Base-by-base conservation (phyloP, 139 green algal genomes). In the Gonium pectorale region DNA sequence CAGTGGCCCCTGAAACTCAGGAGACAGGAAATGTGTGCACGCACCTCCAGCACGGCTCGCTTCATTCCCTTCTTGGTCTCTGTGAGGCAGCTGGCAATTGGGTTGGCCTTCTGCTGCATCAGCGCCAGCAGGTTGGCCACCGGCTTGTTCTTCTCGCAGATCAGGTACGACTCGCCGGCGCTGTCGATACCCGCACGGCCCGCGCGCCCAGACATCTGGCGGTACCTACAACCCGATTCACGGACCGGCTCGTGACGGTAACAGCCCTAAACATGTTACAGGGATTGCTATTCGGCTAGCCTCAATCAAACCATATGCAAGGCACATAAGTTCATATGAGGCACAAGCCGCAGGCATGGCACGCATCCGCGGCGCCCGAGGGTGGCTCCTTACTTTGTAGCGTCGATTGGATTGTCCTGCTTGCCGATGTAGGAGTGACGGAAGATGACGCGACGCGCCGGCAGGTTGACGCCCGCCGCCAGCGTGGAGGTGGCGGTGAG, bases 401-500 rank as follows among this genome's bases (percentile, higher is more conserved):
- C 68, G 31, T 91, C 83, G 51, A 98, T 84, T 24, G 80, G 62
- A 64, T 90, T 93, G 41, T 73, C 64, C 27, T 77, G 63, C 9
- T 80, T 64, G 44, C 90, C 92, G 31, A 92, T 77, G 72, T 87
- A 95, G 4, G 74, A 29, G 71, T 93, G 79, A 31, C 85, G 68
- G 87, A 98, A 96, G 79, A 99, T 97, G 67, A 99, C 96, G 7
- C 96, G 89, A 22, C 95, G 81, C 2, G 93, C 96, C 1, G 95
- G 95, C 86, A 98, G 92, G 89, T 98, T 98, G 54, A 98, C 95
- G 31, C 95, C 95, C 35, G 95, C 94, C 44, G 97, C 97, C 60
- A 99, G 87, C 0, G 97, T 99, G 75, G 95, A 97, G 6, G 98
- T 99, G 33, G 95, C 96, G 68, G 86, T 93, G 62, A 99, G 88